These are phyloP conservation scores for Cryptococcus jaspeensis DNA, from an alignment of 1,284 basidiomycete species.

Conservation along the genomic window DNA sequence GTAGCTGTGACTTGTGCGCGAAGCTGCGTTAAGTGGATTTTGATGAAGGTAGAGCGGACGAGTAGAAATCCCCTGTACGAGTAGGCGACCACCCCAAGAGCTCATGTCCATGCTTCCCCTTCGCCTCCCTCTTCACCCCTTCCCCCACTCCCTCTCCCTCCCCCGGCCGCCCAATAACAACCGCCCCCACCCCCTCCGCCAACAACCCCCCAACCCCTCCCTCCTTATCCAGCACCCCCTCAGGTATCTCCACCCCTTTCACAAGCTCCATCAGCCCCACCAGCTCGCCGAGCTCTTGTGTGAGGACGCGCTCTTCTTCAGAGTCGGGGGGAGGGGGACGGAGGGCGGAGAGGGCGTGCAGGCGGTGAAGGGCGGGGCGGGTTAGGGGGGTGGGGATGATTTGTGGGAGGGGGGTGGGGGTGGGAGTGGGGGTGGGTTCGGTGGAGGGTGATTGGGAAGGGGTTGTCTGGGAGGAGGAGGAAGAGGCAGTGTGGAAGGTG, in stretches of 20 bases:
- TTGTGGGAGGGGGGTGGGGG: background rate
- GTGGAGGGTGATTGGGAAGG: conserved; percentile 5
- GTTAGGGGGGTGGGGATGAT: conserved; percentile 9
- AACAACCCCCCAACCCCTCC: conserved; percentile 21
- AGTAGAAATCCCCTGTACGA: conserved; percentile 32
- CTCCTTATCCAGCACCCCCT: too few relatives aligned
- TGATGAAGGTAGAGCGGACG: conserved; percentile 19
- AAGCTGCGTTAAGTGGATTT: too few relatives aligned
- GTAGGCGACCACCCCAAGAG: conserved; percentile 33
- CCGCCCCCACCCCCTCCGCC: conserved; percentile 25
- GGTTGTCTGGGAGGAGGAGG: conserved; percentile 9
- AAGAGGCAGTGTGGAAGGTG: too few relatives aligned
- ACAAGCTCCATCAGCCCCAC: conserved; percentile 36
- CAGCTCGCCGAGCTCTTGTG: conserved; percentile 25
- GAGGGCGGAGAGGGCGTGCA: conserved; percentile 34
- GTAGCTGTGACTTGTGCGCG: too few relatives aligned
- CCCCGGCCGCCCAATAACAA: conserved; percentile 10
- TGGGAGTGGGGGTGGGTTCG: background rate
- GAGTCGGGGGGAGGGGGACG: conserved; percentile 26
- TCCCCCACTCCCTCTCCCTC: background rate
- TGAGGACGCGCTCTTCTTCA: conserved; percentile 26
- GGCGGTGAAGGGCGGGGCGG: conserved; percentile 14
- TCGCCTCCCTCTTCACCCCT: background rate
- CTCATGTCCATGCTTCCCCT: conserved; percentile 21
- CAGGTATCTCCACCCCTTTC: conserved; percentile 28